A percentile compares a stretch with the other conserved stretches of the same genome.
Conservation (phyloP, 495 filamentous ascomycete genomes). For the Sordaria brevicollis region DNA sequence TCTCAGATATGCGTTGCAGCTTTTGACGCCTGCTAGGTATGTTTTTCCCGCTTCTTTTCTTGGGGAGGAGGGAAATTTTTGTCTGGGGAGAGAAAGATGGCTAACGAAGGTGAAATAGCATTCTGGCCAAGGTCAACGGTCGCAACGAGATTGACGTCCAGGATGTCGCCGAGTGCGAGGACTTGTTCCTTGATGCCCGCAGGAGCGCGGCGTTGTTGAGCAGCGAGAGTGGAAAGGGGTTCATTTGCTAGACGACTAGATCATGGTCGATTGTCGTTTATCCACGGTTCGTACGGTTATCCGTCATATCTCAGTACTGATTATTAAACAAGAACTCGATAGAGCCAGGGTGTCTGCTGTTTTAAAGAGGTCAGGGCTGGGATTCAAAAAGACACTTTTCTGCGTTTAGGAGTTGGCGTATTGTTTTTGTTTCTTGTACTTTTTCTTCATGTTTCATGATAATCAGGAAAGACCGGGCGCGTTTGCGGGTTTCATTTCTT, state of each 20-base stretch:
- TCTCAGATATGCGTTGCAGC: slow-evolving; percentile 84
- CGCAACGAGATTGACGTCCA: slow-evolving; percentile 65
- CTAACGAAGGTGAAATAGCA: slow-evolving; percentile 25
- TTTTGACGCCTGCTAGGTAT: slow-evolving; percentile 73
- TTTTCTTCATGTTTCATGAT: background rate
- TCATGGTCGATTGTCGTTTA: background rate
- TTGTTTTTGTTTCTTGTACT: slow-evolving; percentile 4
- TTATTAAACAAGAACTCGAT: slow-evolving; percentile 20
- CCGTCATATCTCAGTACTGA: slow-evolving; percentile 27
- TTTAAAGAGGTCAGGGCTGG: slow-evolving; percentile 8
- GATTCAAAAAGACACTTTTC: slow-evolving; percentile 18
- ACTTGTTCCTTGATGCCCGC: slow-evolving; percentile 81
- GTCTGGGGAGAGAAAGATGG: background rate
- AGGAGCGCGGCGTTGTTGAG: slow-evolving; percentile 65
- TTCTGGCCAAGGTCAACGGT: slow-evolving; percentile 52
- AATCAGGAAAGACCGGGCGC: background rate
- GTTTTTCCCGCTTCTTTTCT: slow-evolving; percentile 6
- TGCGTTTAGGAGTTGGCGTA: slow-evolving; percentile 19
- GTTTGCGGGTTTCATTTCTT: background rate
- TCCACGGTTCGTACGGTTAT: slow-evolving; percentile 13
- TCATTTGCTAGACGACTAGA: slow-evolving; percentile 52
- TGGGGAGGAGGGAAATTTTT: background rate
- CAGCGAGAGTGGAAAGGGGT: slow-evolving; percentile 50
- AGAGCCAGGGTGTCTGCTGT: background rate
- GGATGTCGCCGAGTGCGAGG: slow-evolving; percentile 82